phyloP scores from a whole-genome alignment of 768 basidiomycete species.

The Boletus tomentosulus region DNA sequence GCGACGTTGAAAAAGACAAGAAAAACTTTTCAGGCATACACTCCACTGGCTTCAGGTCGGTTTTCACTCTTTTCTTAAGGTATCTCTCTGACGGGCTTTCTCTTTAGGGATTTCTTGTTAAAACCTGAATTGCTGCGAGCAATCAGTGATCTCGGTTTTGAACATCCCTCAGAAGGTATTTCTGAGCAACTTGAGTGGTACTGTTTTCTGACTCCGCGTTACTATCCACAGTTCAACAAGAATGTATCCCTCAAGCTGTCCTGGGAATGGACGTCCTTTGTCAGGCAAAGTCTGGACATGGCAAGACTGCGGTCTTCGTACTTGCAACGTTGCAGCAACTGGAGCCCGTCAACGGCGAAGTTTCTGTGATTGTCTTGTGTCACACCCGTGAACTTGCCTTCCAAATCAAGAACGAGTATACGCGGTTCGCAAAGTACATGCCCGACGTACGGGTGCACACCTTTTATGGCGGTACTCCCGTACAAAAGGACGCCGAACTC shows the following conservation, averaged over 20 bases:
- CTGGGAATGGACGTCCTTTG: conserved; percentile 99
- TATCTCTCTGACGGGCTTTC: neutral
- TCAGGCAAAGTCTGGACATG: conserved; percentile 98
- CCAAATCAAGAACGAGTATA: conserved; percentile 99
- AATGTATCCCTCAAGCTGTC: conserved; percentile 99
- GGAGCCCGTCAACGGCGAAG: conserved; percentile 97
- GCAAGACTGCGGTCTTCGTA: conserved; percentile 99
- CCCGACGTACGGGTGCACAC: conserved; percentile 96
- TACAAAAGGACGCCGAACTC: conserved; percentile 88
- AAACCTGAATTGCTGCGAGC: conserved; percentile 96
- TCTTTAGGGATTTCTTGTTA: conserved; percentile 85
- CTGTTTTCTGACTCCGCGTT: neutral
- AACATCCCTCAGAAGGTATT: conserved; percentile 97
- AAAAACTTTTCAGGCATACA: conserved; percentile 99
- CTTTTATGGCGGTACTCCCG: conserved; percentile 96
- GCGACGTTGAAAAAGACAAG: conserved; percentile 74
- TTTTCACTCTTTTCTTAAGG: conserved; percentile 7
- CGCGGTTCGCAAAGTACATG: conserved; percentile 99
- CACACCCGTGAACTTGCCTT: conserved; percentile 99
- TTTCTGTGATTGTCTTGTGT: conserved; percentile 95
- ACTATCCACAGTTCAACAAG: conserved; percentile 81
- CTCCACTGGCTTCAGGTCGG: conserved; percentile 97
- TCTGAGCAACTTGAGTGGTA: neutral
- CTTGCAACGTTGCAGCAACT: conserved; percentile 96
- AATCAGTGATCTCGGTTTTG: conserved; percentile 99